Evolutionary conservation across 345 rosid species (phyloP).

Genomic region (Mercurialis annua): DNA sequence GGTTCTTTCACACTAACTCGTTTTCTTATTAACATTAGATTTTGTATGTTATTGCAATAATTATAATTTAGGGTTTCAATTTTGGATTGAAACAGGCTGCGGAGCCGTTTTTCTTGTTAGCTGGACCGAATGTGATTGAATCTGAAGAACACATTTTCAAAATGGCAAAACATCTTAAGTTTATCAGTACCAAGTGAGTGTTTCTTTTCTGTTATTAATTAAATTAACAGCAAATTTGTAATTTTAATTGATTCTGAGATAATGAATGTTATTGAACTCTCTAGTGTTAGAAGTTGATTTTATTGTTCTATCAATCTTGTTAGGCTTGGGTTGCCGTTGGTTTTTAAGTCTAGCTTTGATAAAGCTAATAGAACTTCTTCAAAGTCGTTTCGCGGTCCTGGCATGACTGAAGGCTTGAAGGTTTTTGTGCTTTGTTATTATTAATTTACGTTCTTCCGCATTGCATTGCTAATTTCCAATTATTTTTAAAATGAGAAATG

Average conservation of each 20-base stretch:
- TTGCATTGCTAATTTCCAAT: not conserved
- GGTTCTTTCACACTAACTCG: conserved; percentile 31
- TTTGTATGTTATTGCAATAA: not conserved
- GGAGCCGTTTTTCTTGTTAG: conserved; percentile 83
- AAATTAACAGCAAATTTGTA: not conserved
- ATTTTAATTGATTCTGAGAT: not conserved
- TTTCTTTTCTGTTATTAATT: not conserved
- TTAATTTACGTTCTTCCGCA: not conserved
- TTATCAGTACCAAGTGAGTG: conserved; percentile 60
- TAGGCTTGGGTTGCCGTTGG: conserved; percentile 86
- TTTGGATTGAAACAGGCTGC: conserved; percentile 49
- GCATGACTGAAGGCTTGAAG: conserved; percentile 89
- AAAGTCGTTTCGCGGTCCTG: conserved; percentile 94
- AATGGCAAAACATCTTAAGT: conserved; percentile 76
- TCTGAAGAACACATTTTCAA: conserved; percentile 80
- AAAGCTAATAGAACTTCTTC: conserved; percentile 95
- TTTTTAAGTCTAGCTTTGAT: conserved; percentile 97
- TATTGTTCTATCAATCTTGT: conserved; percentile 24
- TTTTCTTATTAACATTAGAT: not conserved
- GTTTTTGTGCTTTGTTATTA: conserved; percentile 25
- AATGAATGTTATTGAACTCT: not conserved
- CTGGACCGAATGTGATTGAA: conserved; percentile 96
- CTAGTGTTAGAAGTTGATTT: too few species aligned
- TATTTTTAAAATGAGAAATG: not conserved
- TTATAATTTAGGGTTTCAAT: too few species aligned